A percentile compares a stretch with the other conserved stretches of the same genome.
These are phyloP conservation scores for Macrocybe gigantea DNA, from an alignment of 768 basidiomycete species.

Conservation along the genomic window DNA sequence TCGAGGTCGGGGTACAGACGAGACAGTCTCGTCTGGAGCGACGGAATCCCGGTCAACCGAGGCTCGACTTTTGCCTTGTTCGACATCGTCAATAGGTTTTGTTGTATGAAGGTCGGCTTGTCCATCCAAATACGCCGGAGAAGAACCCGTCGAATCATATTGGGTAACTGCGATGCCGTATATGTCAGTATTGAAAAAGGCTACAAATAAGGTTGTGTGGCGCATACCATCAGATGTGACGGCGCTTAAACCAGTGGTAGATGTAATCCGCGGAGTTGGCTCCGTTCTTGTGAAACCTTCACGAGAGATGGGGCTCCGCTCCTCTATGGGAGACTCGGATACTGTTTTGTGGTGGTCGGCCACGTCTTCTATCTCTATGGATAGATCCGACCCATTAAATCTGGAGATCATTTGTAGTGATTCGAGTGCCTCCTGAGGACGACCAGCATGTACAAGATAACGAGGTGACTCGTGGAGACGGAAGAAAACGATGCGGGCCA, in stretches of 20 bases:
- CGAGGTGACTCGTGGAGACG: conserved; percentile 91
- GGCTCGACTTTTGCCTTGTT: too few relatives aligned
- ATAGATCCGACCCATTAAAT: conserved; percentile 75
- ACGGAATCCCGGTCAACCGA: too few relatives aligned
- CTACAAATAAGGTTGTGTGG: too few relatives aligned
- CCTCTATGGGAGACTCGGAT: conserved; percentile 2
- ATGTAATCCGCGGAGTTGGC: conserved; percentile 18
- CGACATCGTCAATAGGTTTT: too few relatives aligned
- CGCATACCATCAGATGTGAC: conserved; percentile 14
- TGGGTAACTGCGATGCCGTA: conserved; percentile 10
- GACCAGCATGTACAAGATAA: conserved; percentile 85
- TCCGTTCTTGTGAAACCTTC: neutral
- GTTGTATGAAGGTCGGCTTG: too few relatives aligned
- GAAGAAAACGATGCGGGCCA: conserved; percentile 85
- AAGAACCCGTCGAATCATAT: conserved; percentile 30
- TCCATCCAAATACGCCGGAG: conserved; percentile 19
- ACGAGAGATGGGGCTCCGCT: conserved; percentile 1
- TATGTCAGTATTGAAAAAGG: too few relatives aligned
- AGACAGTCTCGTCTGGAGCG: neutral
- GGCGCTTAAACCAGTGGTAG: conserved; percentile 29
- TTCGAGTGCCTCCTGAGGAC: conserved; percentile 78
- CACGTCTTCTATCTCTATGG: conserved; percentile 70
- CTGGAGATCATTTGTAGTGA: conserved; percentile 79
- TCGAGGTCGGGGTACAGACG: conserved; percentile 2
- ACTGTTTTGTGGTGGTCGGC: conserved; percentile 29